Conservation (phyloP, 495 filamentous ascomycete genomes). For the Penicillium chermesinum region DNA sequence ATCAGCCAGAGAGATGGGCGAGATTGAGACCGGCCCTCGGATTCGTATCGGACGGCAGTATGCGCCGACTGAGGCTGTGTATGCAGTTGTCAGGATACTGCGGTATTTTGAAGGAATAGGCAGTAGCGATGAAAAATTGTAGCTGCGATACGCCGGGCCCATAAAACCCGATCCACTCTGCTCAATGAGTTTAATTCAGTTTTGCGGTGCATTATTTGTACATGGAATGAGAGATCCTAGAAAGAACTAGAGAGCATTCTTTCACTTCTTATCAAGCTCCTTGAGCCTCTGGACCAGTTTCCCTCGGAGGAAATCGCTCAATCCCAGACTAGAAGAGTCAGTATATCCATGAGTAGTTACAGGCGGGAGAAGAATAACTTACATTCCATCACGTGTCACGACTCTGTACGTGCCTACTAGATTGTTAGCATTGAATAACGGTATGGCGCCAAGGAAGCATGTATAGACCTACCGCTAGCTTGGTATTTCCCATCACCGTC, state of each 20-base stretch:
- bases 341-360: not conserved
- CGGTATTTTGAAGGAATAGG: slow-evolving; percentile 4
- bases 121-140: no score
- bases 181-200: not conserved
- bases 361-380: slow-evolving; percentile 22
- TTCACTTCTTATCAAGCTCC: slow-evolving; percentile 24
- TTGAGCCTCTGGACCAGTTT: slow-evolving; percentile 49
- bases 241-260: not conserved
- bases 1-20: slow-evolving; percentile 49
- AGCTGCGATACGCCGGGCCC: no score
- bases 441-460: not conserved
- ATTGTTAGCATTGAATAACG: slow-evolving; percentile 14
- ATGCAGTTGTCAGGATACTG: slow-evolving; percentile 26
- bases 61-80: slow-evolving; percentile 45
- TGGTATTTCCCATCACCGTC: slow-evolving; percentile 55
- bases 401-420: slow-evolving; percentile 47
- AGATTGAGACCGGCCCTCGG: slow-evolving; percentile 48
- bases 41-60: slow-evolving; percentile 64
- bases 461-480: slow-evolving; percentile 43
- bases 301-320: slow-evolving; percentile 53
- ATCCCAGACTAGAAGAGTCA: slow-evolving; percentile 41
- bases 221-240: not conserved
- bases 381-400: slow-evolving; percentile 59
- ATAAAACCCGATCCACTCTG: no score
- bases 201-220: not conserved